phyloP scores from a whole-genome alignment of 179 eudicot genomes.

The Camellia oleifera region DNA sequence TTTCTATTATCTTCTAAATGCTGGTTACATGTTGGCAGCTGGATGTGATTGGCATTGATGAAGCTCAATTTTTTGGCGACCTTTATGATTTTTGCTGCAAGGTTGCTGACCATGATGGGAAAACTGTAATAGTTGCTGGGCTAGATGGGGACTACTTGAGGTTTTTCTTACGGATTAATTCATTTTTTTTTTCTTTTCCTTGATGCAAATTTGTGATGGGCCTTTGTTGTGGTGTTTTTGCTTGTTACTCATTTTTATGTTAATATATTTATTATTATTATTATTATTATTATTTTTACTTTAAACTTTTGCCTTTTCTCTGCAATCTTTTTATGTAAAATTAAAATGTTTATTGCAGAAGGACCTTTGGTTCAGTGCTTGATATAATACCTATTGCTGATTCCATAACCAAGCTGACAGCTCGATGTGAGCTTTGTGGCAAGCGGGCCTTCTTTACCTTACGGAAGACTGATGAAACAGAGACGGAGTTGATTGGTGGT shows the following conservation, averaged over 20 bases:
- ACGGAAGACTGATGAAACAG: conserved; percentile 56
- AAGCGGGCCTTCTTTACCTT: conserved; percentile 72
- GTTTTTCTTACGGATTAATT: conserved; percentile 22
- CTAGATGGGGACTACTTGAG: conserved; percentile 93
- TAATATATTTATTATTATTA: neutral
- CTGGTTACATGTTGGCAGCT: conserved; percentile 36
- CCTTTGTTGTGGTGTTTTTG: neutral
- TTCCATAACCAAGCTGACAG: conserved; percentile 80
- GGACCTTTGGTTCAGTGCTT: conserved; percentile 83
- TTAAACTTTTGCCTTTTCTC: neutral
- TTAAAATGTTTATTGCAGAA: conserved; percentile 35
- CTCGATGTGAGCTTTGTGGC: conserved; percentile 82
- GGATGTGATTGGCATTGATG: conserved; percentile 93
- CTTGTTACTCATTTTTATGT: neutral
- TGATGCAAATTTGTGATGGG: neutral
- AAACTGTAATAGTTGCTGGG: conserved; percentile 79
- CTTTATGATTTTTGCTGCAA: conserved; percentile 80
- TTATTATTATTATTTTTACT: neutral
- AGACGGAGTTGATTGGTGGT: conserved; percentile 78
- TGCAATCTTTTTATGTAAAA: neutral
- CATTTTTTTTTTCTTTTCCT: neutral
- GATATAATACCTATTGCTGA: conserved; percentile 86
- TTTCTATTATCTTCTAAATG: neutral
- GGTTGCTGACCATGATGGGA: conserved; percentile 82
- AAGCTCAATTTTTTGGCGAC: conserved; percentile 89